phyloP scores from a whole-genome alignment of 2,329 filamentous ascomycete genomes.

The Diaporthe aspalathi region DNA sequence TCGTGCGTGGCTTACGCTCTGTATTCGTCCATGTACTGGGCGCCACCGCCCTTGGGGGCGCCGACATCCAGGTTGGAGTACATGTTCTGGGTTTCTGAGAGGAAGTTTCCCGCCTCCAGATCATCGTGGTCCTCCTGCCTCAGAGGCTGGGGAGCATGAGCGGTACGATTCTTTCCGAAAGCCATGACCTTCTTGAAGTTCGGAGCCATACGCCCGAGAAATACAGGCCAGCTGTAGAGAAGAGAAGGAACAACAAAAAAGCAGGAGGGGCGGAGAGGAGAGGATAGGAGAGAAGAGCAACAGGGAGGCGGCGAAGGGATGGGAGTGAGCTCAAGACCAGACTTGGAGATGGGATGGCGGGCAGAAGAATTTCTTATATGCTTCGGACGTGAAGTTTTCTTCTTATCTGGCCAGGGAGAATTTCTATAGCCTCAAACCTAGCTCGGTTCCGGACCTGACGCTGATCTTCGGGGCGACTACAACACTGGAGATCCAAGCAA shows the following conservation, averaged over 20 bases:
- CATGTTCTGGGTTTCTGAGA: conserved; percentile 46
- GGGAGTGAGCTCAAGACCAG: conserved; percentile 1
- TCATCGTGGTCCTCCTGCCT: conserved; percentile 44
- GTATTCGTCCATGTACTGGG: conserved; percentile 50
- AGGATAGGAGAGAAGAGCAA: conserved; percentile 38
- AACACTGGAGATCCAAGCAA: conserved; percentile 36
- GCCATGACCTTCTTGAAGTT: conserved; percentile 48
- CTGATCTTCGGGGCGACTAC: conserved; percentile 35
- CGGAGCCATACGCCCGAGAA: conserved; percentile 46
- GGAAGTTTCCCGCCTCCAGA: conserved; percentile 48
- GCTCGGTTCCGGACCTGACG: conserved; percentile 29
- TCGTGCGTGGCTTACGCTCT: conserved; percentile 45
- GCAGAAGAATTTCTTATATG: conserved; percentile 36
- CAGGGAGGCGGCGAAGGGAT: conserved; percentile 39
- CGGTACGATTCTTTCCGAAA: conserved; percentile 44
- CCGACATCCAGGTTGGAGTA: conserved; percentile 39
- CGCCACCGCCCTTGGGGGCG: conserved; percentile 44
- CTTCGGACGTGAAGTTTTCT: conserved; percentile 32
- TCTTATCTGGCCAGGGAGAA: conserved; percentile 7
- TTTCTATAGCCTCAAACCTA: conserved; percentile 37
- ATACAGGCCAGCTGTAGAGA: conserved; percentile 48
- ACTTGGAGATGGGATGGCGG: conserved; percentile 11
- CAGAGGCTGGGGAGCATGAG: conserved; percentile 42
- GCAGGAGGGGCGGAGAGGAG: conserved; percentile 33
- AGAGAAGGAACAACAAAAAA: conserved; percentile 36